Evolutionary conservation across 345 rosid species (phyloP).

Genomic region (Boechera stricta): DNA sequence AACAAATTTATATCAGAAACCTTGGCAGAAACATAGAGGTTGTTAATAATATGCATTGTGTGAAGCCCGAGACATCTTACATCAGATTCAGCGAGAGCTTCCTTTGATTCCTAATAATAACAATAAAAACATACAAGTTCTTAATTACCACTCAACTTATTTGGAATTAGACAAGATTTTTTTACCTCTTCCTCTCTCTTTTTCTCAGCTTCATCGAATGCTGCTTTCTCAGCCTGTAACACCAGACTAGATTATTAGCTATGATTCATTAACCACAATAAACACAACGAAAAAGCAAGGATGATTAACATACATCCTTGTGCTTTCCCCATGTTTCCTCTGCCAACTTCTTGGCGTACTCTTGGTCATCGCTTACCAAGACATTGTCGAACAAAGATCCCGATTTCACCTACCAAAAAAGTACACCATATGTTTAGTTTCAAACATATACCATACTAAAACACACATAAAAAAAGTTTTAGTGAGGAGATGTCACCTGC

Average conservation of each 20-base stretch:
- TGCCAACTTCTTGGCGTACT: slow-evolving; percentile 77
- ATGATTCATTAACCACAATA: slow-evolving; percentile 31
- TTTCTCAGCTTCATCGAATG: slow-evolving; percentile 93
- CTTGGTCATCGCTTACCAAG: slow-evolving; percentile 70
- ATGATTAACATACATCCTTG: slow-evolving; percentile 69
- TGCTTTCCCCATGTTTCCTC: slow-evolving; percentile 91
- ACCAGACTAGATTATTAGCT: slow-evolving; percentile 6
- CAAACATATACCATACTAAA: background rate
- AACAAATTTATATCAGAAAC: slow-evolving; percentile 9
- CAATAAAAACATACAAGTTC: background rate
- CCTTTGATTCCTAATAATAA: slow-evolving; percentile 67
- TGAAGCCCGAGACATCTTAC: slow-evolving; percentile 51
- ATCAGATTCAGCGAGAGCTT: slow-evolving; percentile 67
- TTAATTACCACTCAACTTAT: background rate
- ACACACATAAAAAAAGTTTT: background rate
- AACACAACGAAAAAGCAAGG: background rate
- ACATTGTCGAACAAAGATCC: slow-evolving; percentile 90
- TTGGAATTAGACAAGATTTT: background rate
- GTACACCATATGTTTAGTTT: background rate
- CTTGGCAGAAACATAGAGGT: background rate
- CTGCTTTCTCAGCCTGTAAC: slow-evolving; percentile 92
- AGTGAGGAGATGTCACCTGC: slow-evolving; percentile 65
- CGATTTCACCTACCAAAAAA: slow-evolving; percentile 64
- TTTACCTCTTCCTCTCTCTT: slow-evolving; percentile 82
- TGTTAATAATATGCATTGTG: background rate